phyloP scores from a whole-genome alignment of 2,329 filamentous ascomycete genomes.

The Sporothrix dimorphospora region DNA sequence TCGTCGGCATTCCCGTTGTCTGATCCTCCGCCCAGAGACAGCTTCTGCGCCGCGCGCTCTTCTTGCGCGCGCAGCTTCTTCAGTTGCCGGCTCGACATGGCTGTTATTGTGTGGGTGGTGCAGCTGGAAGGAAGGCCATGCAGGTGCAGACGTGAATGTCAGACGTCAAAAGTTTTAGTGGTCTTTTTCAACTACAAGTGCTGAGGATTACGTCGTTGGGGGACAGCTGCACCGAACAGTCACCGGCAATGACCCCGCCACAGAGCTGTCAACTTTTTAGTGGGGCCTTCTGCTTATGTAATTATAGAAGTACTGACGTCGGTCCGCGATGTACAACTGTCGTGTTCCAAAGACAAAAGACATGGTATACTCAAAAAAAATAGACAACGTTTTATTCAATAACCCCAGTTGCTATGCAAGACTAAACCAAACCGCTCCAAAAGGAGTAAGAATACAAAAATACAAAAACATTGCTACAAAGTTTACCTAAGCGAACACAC shows the following conservation, averaged over 20 bases:
- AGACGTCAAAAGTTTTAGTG: background rate
- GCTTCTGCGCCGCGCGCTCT: slow-evolving; percentile 38
- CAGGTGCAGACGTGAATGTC: too few species aligned
- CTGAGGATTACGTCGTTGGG: slow-evolving; percentile 12
- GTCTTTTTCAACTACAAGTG: background rate
- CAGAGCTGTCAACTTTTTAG: background rate
- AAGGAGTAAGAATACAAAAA: background rate
- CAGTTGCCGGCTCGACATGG: slow-evolving; percentile 57
- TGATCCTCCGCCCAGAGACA: slow-evolving; percentile 34
- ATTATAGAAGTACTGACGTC: too few species aligned
- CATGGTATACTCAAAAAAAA: background rate
- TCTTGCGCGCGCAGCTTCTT: slow-evolving; percentile 57
- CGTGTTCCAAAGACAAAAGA: too few species aligned
- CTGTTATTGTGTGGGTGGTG: background rate
- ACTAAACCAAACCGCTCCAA: background rate
- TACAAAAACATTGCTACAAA: background rate
- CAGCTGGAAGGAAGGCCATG: background rate
- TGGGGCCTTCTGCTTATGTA: background rate
- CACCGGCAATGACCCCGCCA: slow-evolving; percentile 10
- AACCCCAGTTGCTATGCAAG: slow-evolving; percentile 17
- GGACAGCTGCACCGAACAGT: slow-evolving; percentile 1
- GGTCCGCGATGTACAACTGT: too few species aligned
- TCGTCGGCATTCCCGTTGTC: slow-evolving; percentile 39
- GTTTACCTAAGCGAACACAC: background rate
- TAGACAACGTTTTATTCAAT: background rate